phyloP scores from a whole-genome alignment of 495 filamentous ascomycete species.

The Penicillium goetzii region DNA sequence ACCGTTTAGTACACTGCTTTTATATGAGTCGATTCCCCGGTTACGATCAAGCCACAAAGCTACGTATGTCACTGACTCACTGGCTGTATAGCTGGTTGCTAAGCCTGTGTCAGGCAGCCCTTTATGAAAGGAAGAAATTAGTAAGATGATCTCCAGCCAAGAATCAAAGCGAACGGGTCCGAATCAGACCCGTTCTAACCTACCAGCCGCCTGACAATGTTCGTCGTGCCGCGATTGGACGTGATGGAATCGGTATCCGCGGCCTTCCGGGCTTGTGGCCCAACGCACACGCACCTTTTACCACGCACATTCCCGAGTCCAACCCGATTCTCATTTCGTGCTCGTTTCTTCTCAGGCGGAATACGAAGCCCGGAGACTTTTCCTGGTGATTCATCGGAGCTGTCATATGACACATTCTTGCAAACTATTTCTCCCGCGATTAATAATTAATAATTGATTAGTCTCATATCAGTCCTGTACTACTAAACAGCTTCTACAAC shows the following conservation, averaged over 20 bases:
- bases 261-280: slow-evolving; percentile 28
- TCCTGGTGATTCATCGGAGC: slow-evolving; percentile 12
- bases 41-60: neutral
- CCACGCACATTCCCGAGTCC: slow-evolving; percentile 16
- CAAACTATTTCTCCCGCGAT: neutral
- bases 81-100: neutral
- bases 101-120: neutral
- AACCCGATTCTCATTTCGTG: neutral
- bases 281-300: slow-evolving; percentile 23
- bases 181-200: slow-evolving; percentile 14
- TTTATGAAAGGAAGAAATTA: neutral
- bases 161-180: slow-evolving; percentile 25
- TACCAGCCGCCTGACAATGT: slow-evolving; percentile 31
- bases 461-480: neutral
- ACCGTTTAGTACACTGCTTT: neutral
- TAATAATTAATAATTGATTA: neutral
- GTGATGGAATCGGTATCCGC: slow-evolving; percentile 31
- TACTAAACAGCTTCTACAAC: neutral
- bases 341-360: slow-evolving; percentile 8
- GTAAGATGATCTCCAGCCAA: neutral
- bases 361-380: slow-evolving; percentile 12
- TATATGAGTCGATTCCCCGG: neutral
- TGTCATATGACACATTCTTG: slow-evolving; percentile 20
- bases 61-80: neutral
- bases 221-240: slow-evolving; percentile 13